Evolutionary conservation across 441 rosid species (phyloP).

Genomic region (Corymbia calophylla): DNA sequence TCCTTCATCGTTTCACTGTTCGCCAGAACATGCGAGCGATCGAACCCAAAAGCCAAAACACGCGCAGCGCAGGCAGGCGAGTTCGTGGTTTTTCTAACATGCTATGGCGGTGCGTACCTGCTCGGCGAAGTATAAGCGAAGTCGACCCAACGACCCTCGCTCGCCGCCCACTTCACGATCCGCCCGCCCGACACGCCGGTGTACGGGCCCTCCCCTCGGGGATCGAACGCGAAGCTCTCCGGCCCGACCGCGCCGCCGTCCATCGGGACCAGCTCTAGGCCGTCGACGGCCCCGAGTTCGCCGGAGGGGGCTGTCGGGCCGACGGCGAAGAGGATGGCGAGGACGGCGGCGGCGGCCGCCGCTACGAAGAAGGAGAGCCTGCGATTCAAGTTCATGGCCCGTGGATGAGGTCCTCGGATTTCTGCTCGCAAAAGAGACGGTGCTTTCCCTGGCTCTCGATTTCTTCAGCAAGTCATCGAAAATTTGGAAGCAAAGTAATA

Average conservation of each 20-base stretch:
- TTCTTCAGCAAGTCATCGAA: not conserved
- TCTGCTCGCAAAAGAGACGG: not conserved
- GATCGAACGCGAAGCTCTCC: constrained; percentile 48
- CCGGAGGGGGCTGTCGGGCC: not conserved
- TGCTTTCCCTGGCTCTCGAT: not conserved
- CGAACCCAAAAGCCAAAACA: not conserved
- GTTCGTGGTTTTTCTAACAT: not conserved
- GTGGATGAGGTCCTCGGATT: not conserved
- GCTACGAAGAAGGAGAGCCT: not conserved
- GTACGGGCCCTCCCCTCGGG: constrained; percentile 40
- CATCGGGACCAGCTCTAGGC: constrained; percentile 14
- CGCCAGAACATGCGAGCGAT: not conserved
- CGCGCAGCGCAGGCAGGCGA: not conserved
- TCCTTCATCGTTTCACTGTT: not conserved
- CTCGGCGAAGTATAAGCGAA: constrained; percentile 34
- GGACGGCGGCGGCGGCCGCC: not conserved
- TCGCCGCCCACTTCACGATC: constrained; percentile 37
- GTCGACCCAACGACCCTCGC: constrained; percentile 33
- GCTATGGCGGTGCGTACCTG: constrained; percentile 14
- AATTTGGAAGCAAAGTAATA: not conserved
- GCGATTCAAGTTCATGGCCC: not conserved
- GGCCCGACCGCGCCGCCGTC: constrained; percentile 32
- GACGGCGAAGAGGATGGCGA: not conserved
- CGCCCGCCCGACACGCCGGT: constrained; percentile 55
- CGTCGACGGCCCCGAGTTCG: not conserved